Conservation (phyloP, 345 rosid genomes). For the Cardamine resedifolia region DNA sequence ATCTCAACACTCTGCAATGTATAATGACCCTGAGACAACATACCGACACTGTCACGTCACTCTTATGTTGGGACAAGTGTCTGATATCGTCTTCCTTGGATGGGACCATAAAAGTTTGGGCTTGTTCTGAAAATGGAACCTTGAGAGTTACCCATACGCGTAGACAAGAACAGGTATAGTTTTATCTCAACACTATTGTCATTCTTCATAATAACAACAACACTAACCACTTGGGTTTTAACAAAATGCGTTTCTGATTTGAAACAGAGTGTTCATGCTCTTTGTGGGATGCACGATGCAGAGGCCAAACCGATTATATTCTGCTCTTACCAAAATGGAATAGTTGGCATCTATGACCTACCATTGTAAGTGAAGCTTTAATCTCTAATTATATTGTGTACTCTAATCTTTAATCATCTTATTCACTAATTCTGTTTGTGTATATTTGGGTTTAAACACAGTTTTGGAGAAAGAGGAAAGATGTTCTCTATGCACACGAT, state of each 20-base stretch:
- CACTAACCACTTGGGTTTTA: not conserved
- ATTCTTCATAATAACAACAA: not conserved
- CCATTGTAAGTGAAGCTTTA: slow-evolving; percentile 46
- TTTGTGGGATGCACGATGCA: slow-evolving; percentile 45
- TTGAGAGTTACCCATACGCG: slow-evolving; percentile 39
- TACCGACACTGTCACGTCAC: slow-evolving; percentile 50
- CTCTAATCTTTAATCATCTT: not conserved
- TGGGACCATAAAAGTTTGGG: slow-evolving; percentile 56
- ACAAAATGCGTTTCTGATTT: not conserved
- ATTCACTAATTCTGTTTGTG: not conserved
- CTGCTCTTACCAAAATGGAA: slow-evolving; percentile 44
- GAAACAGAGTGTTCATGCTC: slow-evolving; percentile 44
- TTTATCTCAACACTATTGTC: not conserved
- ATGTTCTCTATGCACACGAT: slow-evolving; percentile 44
- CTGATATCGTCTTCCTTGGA: slow-evolving; percentile 62
- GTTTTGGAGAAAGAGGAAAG: slow-evolving; percentile 48
- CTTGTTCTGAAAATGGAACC: slow-evolving; percentile 22
- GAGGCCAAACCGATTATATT: slow-evolving; percentile 48
- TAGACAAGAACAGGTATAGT: slow-evolving; percentile 37
- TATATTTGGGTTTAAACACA: not conserved
- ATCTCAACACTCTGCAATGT: slow-evolving; percentile 43
- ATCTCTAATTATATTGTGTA: not conserved
- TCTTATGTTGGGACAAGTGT: slow-evolving; percentile 57
- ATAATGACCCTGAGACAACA: slow-evolving; percentile 48
- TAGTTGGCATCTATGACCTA: slow-evolving; percentile 42